A percentile compares a stretch with the other conserved stretches of the same genome.
phyloP scores from a whole-genome alignment of 1,284 basidiomycete species.

The Cutaneotrichosporon sp. region DNA sequence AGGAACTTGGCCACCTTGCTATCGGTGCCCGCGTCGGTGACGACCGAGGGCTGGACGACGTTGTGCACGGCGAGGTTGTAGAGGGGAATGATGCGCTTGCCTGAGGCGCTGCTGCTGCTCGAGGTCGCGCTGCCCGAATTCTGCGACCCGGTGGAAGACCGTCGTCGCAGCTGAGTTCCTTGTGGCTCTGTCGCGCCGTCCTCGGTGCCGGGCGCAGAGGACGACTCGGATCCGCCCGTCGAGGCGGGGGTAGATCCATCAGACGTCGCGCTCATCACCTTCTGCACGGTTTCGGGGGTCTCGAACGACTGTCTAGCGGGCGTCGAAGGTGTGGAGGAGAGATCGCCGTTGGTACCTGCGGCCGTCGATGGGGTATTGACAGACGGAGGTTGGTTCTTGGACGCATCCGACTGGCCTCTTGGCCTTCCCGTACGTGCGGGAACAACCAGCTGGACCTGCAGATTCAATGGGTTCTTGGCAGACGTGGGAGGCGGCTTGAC shows the following conservation, averaged over 20 bases:
- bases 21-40: constrained; percentile 69
- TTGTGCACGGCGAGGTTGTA: constrained; percentile 87
- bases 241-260: background rate
- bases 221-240: too few relatives aligned
- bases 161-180: background rate
- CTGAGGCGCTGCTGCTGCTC: background rate
- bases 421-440: constrained; percentile 6
- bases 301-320: constrained; percentile 12
- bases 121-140: constrained; percentile 8
- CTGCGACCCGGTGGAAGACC: constrained; percentile 1
- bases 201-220: background rate
- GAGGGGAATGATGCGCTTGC: constrained; percentile 72
- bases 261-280: background rate
- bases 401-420: constrained; percentile 3
- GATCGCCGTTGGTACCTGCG: background rate
- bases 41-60: constrained; percentile 82
- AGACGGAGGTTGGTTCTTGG: background rate
- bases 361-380: background rate
- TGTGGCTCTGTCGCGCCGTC: background rate
- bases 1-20: constrained; percentile 86
- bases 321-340: constrained; percentile 4
- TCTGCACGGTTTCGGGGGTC: background rate
- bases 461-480: constrained; percentile 79
- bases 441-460: constrained; percentile 83
- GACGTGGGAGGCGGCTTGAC: constrained; percentile 57